Percentiles rank a stretch among this genome's conserved stretches.
phyloP scores from a whole-genome alignment of 2,329 filamentous ascomycete genomes.

The Thermoascus crustaceus region DNA sequence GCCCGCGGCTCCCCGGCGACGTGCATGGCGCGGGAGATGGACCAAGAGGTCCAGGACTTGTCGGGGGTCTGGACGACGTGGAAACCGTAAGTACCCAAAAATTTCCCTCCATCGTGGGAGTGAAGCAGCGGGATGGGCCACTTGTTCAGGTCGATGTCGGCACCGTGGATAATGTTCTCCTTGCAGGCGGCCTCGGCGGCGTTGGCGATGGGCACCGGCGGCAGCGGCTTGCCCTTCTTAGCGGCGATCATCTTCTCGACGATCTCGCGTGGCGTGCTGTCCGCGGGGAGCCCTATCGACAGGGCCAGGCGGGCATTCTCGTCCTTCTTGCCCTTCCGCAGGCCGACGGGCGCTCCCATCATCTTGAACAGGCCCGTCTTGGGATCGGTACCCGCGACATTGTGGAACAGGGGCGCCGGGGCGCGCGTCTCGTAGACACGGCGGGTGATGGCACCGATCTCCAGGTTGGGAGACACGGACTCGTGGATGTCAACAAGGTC shows the following conservation, averaged over 20 bases:
- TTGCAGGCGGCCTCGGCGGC: conserved; percentile 11
- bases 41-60: conserved; percentile 14
- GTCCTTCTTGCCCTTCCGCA: conserved; percentile 2
- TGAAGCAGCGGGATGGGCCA: conserved; percentile 7
- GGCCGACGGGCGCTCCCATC: conserved; percentile 8
- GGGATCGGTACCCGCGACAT: conserved; percentile 1
- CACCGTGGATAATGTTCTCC: conserved; percentile 12
- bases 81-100: conserved; percentile 13
- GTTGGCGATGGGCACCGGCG: conserved; percentile 8
- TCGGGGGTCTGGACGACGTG: conserved; percentile 15
- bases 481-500: conserved; percentile 9
- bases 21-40: conserved; percentile 14
- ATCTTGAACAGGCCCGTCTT: conserved; percentile 7
- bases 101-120: conserved; percentile 12
- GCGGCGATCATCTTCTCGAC: conserved; percentile 10
- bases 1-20: conserved; percentile 8
- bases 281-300: conserved; percentile 10
- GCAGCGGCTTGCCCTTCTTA: conserved; percentile 8
- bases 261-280: conserved; percentile 10
- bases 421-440: conserved; percentile 9
- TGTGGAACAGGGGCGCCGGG: conserved; percentile 7
- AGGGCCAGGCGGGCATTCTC: conserved; percentile 11
- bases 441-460: conserved; percentile 8
- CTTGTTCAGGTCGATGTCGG: conserved; percentile 5
- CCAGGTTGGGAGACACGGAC: conserved; percentile 9